These are phyloP conservation scores for Hysterium pulicare DNA, from an alignment of 2,329 filamentous ascomycete genomes.

Conservation along the genomic window DNA sequence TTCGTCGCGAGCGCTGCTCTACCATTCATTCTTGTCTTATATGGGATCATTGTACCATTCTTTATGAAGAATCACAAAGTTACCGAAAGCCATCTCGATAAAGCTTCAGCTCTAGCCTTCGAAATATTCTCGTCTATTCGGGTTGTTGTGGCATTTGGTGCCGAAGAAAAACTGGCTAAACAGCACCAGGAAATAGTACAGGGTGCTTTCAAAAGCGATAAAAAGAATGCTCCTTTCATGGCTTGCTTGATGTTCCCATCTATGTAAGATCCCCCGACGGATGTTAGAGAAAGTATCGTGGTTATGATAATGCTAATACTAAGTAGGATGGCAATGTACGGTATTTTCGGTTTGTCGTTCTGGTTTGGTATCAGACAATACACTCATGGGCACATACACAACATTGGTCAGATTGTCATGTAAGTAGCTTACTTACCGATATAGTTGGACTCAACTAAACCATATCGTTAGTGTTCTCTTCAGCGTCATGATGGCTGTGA, in stretches of 20 bases:
- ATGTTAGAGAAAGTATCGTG: too few species aligned
- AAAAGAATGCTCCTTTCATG: conserved; percentile 28
- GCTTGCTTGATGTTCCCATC: conserved; percentile 32
- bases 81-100: conserved; percentile 26
- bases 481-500: conserved; percentile 37
- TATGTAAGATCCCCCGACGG: too few species aligned
- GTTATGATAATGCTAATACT: too few species aligned
- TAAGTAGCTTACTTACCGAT: conserved; percentile 12
- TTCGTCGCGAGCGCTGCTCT: conserved; percentile 49
- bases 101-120: conserved; percentile 35
- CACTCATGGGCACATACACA: conserved; percentile 23
- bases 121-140: conserved; percentile 39
- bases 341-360: conserved; percentile 36
- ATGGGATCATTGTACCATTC: conserved; percentile 26
- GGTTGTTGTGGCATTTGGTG: conserved; percentile 36
- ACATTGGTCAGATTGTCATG: conserved; percentile 35
- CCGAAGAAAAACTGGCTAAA: conserved; percentile 30
- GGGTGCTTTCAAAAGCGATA: conserved; percentile 25
- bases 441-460: background rate
- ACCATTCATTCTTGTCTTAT: conserved; percentile 34
- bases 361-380: conserved; percentile 39
- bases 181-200: conserved; percentile 26
- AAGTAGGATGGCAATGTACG: conserved; percentile 36
- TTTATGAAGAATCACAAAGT: conserved; percentile 32
- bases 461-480: conserved; percentile 31